Evolutionary conservation across 2,329 filamentous ascomycete genomes (phyloP).

Genomic region (Cordyceps javanica): DNA sequence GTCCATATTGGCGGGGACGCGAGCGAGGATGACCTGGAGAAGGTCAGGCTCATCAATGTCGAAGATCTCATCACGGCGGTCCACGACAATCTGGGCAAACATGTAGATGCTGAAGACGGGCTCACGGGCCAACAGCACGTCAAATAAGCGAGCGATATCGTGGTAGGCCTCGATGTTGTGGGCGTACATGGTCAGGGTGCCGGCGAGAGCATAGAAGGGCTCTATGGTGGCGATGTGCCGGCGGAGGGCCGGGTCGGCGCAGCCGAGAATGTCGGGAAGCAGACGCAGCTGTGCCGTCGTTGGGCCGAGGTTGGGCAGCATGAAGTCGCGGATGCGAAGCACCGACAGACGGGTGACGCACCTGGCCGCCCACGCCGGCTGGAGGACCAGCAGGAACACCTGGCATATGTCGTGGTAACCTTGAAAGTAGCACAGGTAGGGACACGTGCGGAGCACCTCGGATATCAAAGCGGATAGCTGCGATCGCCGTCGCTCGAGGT

Average conservation of each 20-base stretch:
- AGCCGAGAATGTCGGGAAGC: conserved; percentile 72
- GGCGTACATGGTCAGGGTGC: conserved; percentile 90
- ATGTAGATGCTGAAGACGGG: conserved; percentile 88
- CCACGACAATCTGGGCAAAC: conserved; percentile 81
- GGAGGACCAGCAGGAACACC: conserved; percentile 83
- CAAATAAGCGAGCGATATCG: conserved; percentile 85
- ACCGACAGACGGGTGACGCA: conserved; percentile 77
- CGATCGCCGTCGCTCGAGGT: conserved; percentile 64
- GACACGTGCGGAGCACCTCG: conserved; percentile 71
- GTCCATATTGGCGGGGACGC: conserved; percentile 74
- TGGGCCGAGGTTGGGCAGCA: conserved; percentile 81
- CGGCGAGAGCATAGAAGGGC: conserved; percentile 90
- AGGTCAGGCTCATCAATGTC: conserved; percentile 91
- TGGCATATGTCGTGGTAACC: conserved; percentile 98
- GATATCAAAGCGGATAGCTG: conserved; percentile 77
- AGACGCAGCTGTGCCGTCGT: conserved; percentile 81
- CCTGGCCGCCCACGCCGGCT: conserved; percentile 49
- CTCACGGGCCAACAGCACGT: conserved; percentile 80
- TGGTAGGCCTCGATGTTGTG: conserved; percentile 89
- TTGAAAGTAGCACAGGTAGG: conserved; percentile 91
- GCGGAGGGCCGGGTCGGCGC: conserved; percentile 65
- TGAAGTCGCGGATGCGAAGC: conserved; percentile 91
- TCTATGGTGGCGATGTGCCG: conserved; percentile 70
- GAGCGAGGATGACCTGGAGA: conserved; percentile 81
- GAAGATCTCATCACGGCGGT: conserved; percentile 76